phyloP scores from a whole-genome alignment of 225 moss, liverwort and hornwort genomes.

The Marchantia polymorpha region DNA sequence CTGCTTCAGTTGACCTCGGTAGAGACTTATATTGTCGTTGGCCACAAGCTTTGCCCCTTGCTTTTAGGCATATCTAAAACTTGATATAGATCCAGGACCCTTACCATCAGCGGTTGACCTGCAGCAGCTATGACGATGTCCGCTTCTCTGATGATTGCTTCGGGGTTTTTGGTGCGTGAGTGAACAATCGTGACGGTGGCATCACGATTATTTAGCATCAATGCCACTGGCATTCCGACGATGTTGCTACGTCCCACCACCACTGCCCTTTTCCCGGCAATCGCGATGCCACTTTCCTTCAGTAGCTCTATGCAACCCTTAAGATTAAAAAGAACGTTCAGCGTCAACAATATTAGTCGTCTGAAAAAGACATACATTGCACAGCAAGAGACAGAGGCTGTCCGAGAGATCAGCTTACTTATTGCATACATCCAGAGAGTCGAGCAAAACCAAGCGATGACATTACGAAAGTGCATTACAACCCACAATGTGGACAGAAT shows the following conservation, averaged over 20 bases:
- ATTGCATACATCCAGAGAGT: too few species aligned
- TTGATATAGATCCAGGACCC: background rate
- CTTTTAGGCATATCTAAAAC: background rate
- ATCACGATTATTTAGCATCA: slow-evolving; percentile 66
- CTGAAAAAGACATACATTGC: too few species aligned
- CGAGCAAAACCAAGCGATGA: too few species aligned
- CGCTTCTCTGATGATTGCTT: slow-evolving; percentile 61
- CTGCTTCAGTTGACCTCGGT: background rate
- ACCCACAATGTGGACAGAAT: too few species aligned
- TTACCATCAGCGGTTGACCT: slow-evolving; percentile 71
- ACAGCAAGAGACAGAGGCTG: too few species aligned
- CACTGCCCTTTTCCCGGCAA: slow-evolving; percentile 76
- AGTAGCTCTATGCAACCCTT: slow-evolving; percentile 81
- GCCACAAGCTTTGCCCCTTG: background rate
- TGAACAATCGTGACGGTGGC: slow-evolving; percentile 92
- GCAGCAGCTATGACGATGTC: slow-evolving; percentile 85
- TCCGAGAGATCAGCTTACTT: too few species aligned
- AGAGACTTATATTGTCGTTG: background rate
- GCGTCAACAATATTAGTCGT: too few species aligned
- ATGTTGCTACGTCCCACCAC: slow-evolving; percentile 92
- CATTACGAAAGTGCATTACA: too few species aligned
- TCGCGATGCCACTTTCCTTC: slow-evolving; percentile 53
- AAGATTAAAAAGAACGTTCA: too few species aligned
- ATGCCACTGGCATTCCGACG: slow-evolving; percentile 84
- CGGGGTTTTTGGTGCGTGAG: slow-evolving; percentile 63